Evolutionary conservation across 306 rosid species (phyloP), one percentile per base, ranked within the genome.

Genomic region (Trifolium fragiferum): DNA sequence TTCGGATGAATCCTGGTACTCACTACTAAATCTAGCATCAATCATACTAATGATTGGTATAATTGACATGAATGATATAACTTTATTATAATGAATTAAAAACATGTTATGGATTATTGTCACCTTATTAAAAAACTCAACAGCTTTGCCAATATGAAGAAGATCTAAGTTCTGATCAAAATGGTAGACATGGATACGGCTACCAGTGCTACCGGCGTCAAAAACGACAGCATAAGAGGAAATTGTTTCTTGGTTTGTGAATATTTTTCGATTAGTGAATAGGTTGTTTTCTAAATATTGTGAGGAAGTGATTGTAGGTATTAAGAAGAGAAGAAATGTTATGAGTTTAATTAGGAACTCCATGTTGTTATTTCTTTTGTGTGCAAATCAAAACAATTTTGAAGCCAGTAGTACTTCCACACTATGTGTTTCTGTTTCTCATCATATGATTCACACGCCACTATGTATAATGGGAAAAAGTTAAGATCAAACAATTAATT

Each of bases 191-290:
- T 92, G 96, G 3, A 92, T 84, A 13, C 97, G 96, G 60, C 86
- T 88, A 2, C 97, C 96, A 12, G 96, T 88, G 83, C 97, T 92
- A n/a, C 96, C 93, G 35, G 96, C 97, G 64, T 92, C 97, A 66
- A 92, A 85, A 7, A 92, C 82, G 8, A 88, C 97, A 18, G 92
- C 93, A 16, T 70, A 92, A 23, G 89, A 76, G 65, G 75, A 37
- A 7, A 71, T 1, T 19, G 41, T 19, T 67, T 73, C 60, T 49
- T 60, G 63, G 44, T 74, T 74, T 8, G 76, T 75, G 11, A 84
- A 47, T 3, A 86, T 75, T 75, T 91, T 84, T 38, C 87, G 92
- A 81, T 82, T 15, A 27, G 61, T 38, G 57, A 82, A 54, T 33
- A 82, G 3, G 78, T 47, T 77, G 49, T 79, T 74, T n/a, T 65